Conservation (phyloP, 495 filamentous ascomycete genomes). For the Tuber indicum region DNA sequence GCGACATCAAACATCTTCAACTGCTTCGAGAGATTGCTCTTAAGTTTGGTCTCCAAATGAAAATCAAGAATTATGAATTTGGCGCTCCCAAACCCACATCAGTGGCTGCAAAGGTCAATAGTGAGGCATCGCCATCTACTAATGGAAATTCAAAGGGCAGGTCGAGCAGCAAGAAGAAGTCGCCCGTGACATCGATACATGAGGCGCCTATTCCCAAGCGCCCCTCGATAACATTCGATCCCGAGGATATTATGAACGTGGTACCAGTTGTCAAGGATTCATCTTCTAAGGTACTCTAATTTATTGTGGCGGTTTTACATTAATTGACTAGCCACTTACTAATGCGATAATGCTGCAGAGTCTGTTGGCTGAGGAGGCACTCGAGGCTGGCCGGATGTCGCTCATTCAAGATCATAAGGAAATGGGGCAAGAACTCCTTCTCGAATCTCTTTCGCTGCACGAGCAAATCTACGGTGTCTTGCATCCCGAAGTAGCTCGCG, state of each 20-base stretch:
- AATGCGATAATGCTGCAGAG: constrained; percentile 54
- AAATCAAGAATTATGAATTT: constrained; percentile 75
- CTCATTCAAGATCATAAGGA: constrained; percentile 92
- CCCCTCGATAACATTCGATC: constrained; percentile 60
- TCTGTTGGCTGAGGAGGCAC: constrained; percentile 84
- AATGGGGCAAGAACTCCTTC: constrained; percentile 86
- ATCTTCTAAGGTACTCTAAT: constrained; percentile 44
- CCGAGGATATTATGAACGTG: constrained; percentile 84
- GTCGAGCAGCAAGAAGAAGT: constrained; percentile 68
- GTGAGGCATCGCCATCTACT: constrained; percentile 30
- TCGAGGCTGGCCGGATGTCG: constrained; percentile 91
- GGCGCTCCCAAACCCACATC: constrained; percentile 44
- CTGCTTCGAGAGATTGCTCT: constrained; percentile 81
- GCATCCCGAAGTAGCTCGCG: constrained; percentile 90
- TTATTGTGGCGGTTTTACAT: neutral
- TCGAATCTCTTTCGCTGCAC: constrained; percentile 91
- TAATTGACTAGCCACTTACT: neutral
- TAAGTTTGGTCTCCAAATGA: constrained; percentile 86
- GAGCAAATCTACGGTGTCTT: constrained; percentile 99
- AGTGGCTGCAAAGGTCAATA: constrained; percentile 37
- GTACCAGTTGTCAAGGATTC: constrained; percentile 93
- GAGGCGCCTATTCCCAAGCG: constrained; percentile 44
- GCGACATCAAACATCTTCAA: constrained; percentile 64
- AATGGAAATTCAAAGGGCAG: constrained; percentile 47
- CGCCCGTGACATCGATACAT: constrained; percentile 48